Conservation (phyloP, 345 rosid genomes). For the Populus pruinosa region DNA sequence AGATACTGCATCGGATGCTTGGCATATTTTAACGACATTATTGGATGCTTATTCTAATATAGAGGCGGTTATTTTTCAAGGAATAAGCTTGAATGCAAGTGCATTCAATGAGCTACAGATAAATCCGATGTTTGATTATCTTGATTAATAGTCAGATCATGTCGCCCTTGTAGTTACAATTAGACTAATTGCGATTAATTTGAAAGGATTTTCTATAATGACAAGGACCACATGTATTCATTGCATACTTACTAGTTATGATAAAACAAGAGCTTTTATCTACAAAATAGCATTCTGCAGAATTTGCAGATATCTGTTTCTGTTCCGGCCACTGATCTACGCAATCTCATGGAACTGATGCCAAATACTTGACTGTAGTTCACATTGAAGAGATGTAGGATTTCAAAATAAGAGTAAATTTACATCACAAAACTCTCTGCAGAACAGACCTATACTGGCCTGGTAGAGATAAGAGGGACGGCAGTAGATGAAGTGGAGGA, state of each 20-base stretch:
- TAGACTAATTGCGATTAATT: background rate
- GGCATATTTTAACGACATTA: slow-evolving; percentile 18
- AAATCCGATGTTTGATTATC: background rate
- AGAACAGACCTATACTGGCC: background rate
- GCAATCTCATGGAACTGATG: background rate
- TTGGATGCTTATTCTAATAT: slow-evolving; percentile 31
- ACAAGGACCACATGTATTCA: background rate
- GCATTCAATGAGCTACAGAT: background rate
- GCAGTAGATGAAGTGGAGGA: no score
- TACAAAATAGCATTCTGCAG: background rate
- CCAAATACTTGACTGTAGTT: background rate
- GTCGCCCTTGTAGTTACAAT: background rate
- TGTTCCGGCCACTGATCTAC: background rate
- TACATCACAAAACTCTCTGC: background rate
- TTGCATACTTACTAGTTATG: background rate
- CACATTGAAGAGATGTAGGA: background rate
- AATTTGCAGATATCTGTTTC: background rate
- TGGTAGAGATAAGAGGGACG: background rate
- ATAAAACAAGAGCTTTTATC: background rate
- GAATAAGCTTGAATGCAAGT: background rate
- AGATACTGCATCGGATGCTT: slow-evolving; percentile 36
- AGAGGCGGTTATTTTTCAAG: background rate
- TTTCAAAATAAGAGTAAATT: background rate
- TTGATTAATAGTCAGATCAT: background rate
- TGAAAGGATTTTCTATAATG: background rate